Conservation (phyloP, 73 alveolate genomes). For the Effrenium voratum region DNA sequence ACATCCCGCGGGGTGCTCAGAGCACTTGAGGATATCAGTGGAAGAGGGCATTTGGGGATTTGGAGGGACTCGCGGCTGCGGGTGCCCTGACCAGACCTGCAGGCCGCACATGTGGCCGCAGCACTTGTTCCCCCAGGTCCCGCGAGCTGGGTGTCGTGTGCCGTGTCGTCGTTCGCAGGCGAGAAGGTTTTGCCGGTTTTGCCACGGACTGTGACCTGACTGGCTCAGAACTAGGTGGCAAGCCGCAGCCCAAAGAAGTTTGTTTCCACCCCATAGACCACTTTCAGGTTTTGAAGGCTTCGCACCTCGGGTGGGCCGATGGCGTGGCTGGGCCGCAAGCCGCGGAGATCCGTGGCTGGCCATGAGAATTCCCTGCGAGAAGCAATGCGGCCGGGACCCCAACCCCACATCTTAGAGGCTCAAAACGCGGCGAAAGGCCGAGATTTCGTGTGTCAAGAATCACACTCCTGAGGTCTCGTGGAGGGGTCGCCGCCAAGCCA, state of each 20-base stretch:
- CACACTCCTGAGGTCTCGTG: constrained; percentile 68
- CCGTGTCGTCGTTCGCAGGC: too few relatives aligned
- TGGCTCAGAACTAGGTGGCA: too few relatives aligned
- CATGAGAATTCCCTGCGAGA: constrained; percentile 61
- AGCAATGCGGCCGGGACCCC: constrained; percentile 61
- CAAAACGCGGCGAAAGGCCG: not conserved
- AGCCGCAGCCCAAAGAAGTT: too few relatives aligned
- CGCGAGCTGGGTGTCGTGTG: not conserved
- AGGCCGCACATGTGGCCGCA: constrained; percentile 93
- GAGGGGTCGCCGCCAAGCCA: constrained; percentile 77
- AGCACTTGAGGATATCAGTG: not conserved
- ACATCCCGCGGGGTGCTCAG: constrained; percentile 57
- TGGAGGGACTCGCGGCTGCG: too few relatives aligned
- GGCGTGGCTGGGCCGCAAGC: constrained; percentile 79
- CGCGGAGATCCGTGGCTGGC: constrained; percentile 12
- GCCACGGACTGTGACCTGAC: too few relatives aligned
- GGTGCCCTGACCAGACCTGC: not conserved
- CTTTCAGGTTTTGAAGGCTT: not conserved
- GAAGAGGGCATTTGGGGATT: not conserved
- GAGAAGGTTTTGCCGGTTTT: too few relatives aligned
- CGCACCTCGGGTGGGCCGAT: not conserved
- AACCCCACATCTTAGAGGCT: not conserved
- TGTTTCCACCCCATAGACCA: too few relatives aligned
- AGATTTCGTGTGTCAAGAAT: not conserved
- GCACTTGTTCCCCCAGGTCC: constrained; percentile 41